Base-by-base conservation (phyloP, 2,329 filamentous ascomycete genomes). In the Nothophoma quercina region DNA sequence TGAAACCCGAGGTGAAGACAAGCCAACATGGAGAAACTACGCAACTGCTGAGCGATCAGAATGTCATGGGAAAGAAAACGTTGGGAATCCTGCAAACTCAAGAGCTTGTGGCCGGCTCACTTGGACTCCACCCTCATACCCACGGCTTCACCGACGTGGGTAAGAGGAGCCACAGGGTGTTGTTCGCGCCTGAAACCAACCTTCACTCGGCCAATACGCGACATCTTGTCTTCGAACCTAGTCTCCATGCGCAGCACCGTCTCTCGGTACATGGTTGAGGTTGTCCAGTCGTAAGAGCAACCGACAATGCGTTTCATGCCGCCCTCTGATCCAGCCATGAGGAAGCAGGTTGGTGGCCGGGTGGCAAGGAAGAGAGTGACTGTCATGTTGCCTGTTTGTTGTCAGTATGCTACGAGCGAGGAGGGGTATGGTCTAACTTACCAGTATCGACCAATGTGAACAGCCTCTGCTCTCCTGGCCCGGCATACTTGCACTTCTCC, bases 271-370 rank as follows among this genome's bases (percentile, higher is more conserved):
- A 79, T 60, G 0, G 75, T 78, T 2, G 67, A 62, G 1, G 69
- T 75, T 0, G 68, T 72, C 73, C 73, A 77, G 54, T 81, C 77
- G 46, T 80, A 81, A 0, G 76, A 79, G 56, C 78, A 80, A 13
- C 77, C 64, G 5, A 81, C 60, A 3, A 76, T 75, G 7, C 79
- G 70, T 50, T 79, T 77, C 75, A 79, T 77, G 2, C 78, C 78
- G 5, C 76, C 76, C 53, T 80, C 79, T 1, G 63, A 60, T 7
- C 75, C 79, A n/a, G 72, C 75, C n/a, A 79, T 56, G 7, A 81
- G 59, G 44, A 79, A 70, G 26, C 71, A 75, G 1, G 75, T 66
- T 0, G 79, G 79, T 1, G 78, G 77, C 0, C 73, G 61, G 7
- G 56, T 61, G 4, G 77, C 76, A 13, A 59, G 51, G 55, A 80